phyloP scores from a whole-genome alignment of 192 early-diverging fungal species.

The Phycomyces blakesleeanus region DNA sequence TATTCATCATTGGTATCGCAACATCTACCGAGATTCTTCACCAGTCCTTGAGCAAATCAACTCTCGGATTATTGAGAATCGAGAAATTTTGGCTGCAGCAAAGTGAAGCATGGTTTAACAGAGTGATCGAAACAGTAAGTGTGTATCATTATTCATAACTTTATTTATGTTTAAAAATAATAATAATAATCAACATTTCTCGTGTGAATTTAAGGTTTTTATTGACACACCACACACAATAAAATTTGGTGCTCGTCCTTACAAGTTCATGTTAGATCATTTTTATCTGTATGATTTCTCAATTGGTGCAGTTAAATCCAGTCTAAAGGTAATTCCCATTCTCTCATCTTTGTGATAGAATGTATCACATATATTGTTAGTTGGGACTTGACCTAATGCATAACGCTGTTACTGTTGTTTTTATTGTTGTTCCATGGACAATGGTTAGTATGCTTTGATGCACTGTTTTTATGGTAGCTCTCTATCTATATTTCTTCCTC shows the following conservation, averaged over 20 bases:
- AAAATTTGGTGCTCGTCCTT: slow-evolving; percentile 66
- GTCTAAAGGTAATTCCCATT: slow-evolving; percentile 70
- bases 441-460: slow-evolving; percentile 73
- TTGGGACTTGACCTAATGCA: too few relatives aligned
- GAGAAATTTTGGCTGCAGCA: slow-evolving; percentile 81
- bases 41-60: slow-evolving; percentile 73
- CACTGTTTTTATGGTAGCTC: slow-evolving; percentile 85
- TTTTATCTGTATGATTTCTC: slow-evolving; percentile 82
- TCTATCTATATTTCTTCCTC: slow-evolving; percentile 48
- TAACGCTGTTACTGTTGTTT: neutral
- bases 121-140: slow-evolving; percentile 57
- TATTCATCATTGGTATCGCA: slow-evolving; percentile 80
- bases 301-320: slow-evolving; percentile 65
- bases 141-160: too few relatives aligned
- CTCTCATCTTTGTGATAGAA: too few relatives aligned
- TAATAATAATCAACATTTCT: slow-evolving; percentile 23
- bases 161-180: too few relatives aligned
- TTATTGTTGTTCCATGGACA: neutral
- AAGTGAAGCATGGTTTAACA: slow-evolving; percentile 66
- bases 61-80: slow-evolving; percentile 65
- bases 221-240: slow-evolving; percentile 48
- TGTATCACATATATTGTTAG: neutral
- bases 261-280: slow-evolving; percentile 73
- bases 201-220: slow-evolving; percentile 44
- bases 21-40: slow-evolving; percentile 81